These are phyloP conservation scores for Boletus fagicola DNA, from an alignment of 768 basidiomycete genomes.

Conservation along the genomic window DNA sequence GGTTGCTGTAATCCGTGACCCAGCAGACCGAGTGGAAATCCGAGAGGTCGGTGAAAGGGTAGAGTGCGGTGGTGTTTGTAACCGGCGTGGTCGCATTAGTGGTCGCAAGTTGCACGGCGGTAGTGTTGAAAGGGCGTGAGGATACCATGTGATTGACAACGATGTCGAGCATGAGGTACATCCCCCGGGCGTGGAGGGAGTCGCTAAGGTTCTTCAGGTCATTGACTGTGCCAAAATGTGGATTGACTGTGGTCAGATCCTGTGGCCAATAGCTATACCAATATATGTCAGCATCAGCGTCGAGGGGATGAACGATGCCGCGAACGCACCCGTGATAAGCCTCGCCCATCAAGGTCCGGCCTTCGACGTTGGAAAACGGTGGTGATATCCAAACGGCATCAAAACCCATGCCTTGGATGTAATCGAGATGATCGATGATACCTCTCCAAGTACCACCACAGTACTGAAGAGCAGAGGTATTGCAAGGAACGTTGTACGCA, in stretches of 20 bases:
- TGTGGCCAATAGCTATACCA: constrained; percentile 49
- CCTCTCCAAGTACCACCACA: constrained; percentile 60
- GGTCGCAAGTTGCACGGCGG: constrained; percentile 22
- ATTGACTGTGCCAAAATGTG: constrained; percentile 49
- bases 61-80: constrained; percentile 22
- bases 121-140: constrained; percentile 24
- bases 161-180: constrained; percentile 63
- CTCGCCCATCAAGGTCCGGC: constrained; percentile 48
- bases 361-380: constrained; percentile 48
- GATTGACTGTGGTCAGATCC: constrained; percentile 47
- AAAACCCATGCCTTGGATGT: constrained; percentile 63
- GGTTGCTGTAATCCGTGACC: constrained; percentile 43
- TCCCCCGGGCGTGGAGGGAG: constrained; percentile 49
- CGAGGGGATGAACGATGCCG: neutral
- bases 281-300: neutral
- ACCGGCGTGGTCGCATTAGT: constrained; percentile 8
- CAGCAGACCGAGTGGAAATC: constrained; percentile 43
- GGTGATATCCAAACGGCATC: constrained; percentile 62
- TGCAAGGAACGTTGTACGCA: constrained; percentile 39
- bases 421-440: constrained; percentile 54
- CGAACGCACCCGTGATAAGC: constrained; percentile 52
- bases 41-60: constrained; percentile 35
- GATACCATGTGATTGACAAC: constrained; percentile 63
- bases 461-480: constrained; percentile 46
- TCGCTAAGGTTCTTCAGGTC: constrained; percentile 49